Conservation (phyloP, 371 early-diverging fungal genomes). For the Mortierella sp. region DNA sequence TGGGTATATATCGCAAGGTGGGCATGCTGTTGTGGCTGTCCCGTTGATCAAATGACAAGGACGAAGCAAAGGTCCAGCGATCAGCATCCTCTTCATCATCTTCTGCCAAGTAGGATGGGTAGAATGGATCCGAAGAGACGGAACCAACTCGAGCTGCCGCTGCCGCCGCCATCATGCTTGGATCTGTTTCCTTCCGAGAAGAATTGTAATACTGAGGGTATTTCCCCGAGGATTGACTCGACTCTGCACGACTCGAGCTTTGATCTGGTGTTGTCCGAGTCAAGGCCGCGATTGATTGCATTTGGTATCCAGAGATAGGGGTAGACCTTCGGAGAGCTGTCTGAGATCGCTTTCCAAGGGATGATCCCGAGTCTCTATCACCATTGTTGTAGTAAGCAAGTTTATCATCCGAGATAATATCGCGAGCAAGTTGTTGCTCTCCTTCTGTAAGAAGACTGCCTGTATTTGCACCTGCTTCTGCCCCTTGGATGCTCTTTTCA, state of each 20-base stretch:
- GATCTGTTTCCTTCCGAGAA: slow-evolving; percentile 14
- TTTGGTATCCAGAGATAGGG: slow-evolving; percentile 22
- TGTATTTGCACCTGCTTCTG: slow-evolving; percentile 8
- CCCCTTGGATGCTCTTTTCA: slow-evolving; percentile 14
- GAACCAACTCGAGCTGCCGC: slow-evolving; percentile 22
- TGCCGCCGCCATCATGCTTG: slow-evolving; percentile 4
- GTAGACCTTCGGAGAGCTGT: slow-evolving; percentile 17
- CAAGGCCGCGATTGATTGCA: slow-evolving; percentile 26
- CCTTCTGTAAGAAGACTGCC: slow-evolving; percentile 33
- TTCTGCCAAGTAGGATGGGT: slow-evolving; percentile 45
- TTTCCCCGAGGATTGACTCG: slow-evolving; percentile 11
- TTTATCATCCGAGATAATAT: slow-evolving; percentile 37
- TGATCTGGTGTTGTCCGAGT: slow-evolving; percentile 15
- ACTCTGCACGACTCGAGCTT: slow-evolving; percentile 2
- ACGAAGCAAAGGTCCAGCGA: slow-evolving; percentile 55
- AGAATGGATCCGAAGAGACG: slow-evolving; percentile 31
- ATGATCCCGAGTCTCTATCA: slow-evolving; percentile 41
- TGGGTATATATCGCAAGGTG: slow-evolving; percentile 36
- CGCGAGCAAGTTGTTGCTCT: slow-evolving; percentile 31
- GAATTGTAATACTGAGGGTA: slow-evolving; percentile 1
- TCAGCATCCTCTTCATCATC: slow-evolving; percentile 54
- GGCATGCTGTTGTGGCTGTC: slow-evolving; percentile 27
- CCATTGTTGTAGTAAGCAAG: slow-evolving; percentile 32
- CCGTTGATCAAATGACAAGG: slow-evolving; percentile 45
- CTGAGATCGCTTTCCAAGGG: slow-evolving; percentile 33